Conservation (phyloP, 1,139 yeast genomes). For the Sugiyamaella castrensis region DNA sequence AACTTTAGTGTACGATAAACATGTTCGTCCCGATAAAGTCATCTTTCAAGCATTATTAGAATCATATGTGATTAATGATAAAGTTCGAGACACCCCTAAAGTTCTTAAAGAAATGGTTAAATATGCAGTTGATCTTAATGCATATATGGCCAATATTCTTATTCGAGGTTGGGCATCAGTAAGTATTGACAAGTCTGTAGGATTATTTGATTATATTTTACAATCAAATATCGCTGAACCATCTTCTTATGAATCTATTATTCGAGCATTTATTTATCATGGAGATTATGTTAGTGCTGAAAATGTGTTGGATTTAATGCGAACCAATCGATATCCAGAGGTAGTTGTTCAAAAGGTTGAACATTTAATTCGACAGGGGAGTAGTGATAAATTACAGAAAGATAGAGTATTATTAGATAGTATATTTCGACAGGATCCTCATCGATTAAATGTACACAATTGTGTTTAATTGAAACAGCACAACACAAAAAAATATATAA, state of each 20-base stretch:
- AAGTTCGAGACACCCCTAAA: slow-evolving; percentile 31
- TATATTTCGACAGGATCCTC: slow-evolving; percentile 28
- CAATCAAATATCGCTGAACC: slow-evolving; percentile 36
- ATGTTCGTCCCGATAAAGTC: slow-evolving; percentile 38
- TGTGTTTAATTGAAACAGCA: neutral
- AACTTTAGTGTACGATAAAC: slow-evolving; percentile 29
- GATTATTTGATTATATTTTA: slow-evolving; percentile 35
- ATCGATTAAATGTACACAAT: slow-evolving; percentile 13
- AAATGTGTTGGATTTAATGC: slow-evolving; percentile 32
- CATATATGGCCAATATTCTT: slow-evolving; percentile 39
- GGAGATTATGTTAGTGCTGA: slow-evolving; percentile 30
- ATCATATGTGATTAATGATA: slow-evolving; percentile 37
- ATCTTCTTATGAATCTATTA: slow-evolving; percentile 39
- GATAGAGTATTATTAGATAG: slow-evolving; percentile 24
- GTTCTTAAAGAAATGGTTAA: slow-evolving; percentile 39
- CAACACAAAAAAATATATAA: slow-evolving; percentile 6
- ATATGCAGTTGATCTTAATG: slow-evolving; percentile 36
- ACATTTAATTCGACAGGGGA: slow-evolving; percentile 15
- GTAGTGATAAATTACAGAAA: neutral
- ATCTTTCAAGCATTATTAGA: slow-evolving; percentile 43
- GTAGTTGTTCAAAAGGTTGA: slow-evolving; percentile 34
- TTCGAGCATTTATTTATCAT: slow-evolving; percentile 35
- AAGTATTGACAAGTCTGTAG: slow-evolving; percentile 34
- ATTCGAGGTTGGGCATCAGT: slow-evolving; percentile 41
- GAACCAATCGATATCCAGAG: slow-evolving; percentile 31